A percentile compares a stretch with the other conserved stretches of the same genome.
Evolutionary conservation across 345 rosid species (phyloP).

Genomic region (Hirschfeldia incana): DNA sequence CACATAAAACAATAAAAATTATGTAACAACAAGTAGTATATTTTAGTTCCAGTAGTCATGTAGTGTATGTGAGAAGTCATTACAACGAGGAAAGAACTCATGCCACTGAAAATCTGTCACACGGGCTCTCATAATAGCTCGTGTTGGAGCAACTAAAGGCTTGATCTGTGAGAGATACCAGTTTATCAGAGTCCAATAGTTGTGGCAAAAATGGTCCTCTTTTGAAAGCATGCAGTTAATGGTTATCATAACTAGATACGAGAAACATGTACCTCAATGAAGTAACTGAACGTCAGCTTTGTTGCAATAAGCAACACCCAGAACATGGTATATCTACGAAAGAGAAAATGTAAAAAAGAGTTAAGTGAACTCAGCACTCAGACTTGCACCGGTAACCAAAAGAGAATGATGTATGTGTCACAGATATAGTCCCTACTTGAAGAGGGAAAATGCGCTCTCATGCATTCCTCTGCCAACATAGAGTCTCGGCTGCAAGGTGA

Average conservation of each 20-base stretch:
- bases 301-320: constrained; percentile 86
- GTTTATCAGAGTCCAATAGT: constrained; percentile 15
- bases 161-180: constrained; percentile 69
- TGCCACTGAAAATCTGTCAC: constrained; percentile 80
- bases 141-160: constrained; percentile 94
- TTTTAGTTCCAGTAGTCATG: neutral
- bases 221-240: constrained; percentile 15
- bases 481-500: constrained; percentile 81
- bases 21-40: constrained; percentile 19
- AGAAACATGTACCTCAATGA: constrained; percentile 70
- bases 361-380: constrained; percentile 18
- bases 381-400: constrained; percentile 16
- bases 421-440: constrained; percentile 61
- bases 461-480: constrained; percentile 99
- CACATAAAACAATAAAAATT: constrained; percentile 29
- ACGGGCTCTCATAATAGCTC: constrained; percentile 68
- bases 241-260: neutral
- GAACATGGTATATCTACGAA: constrained; percentile 83
- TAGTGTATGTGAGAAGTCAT: constrained; percentile 24
- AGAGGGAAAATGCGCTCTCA: constrained; percentile 86
- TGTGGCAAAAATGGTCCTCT: neutral
- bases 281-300: constrained; percentile 95
- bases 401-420: neutral
- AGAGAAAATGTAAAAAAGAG: constrained; percentile 20
- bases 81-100: constrained; percentile 98